Base-by-base conservation (phyloP, 371 early-diverging fungal genomes). In the Syncephalis plumigaleata region DNA sequence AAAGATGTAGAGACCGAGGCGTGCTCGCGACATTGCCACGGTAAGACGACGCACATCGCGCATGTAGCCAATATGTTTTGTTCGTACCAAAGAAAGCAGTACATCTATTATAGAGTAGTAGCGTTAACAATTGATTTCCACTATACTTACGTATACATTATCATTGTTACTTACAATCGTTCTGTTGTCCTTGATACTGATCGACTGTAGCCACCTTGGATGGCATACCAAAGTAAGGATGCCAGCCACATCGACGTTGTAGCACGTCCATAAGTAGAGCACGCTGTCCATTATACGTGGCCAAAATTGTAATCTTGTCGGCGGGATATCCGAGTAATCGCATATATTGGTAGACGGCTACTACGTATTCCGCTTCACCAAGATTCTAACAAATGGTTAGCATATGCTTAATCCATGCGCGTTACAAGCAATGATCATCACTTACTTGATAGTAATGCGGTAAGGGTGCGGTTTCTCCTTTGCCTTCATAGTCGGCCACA, bases 341-440 rank as follows among this genome's bases (percentile, higher is more conserved):
- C 97, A 96, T 91, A 66, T 93, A 96, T 65, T 88, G 89, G 68
- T 74, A 96, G 9, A 79, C 65, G 4, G 93, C 91, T 5, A 96
- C 96, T 3, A 84, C 68, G 54, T 84, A 94, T 64, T 96, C 97
- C 20, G 97, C 97, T 55, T 96, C 97, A n/a, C 85, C 92, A 46
- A 95, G 59, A 56, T 96, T 96, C 63, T 96, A 26, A 1, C 2
- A 16, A 13, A 3, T 45, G 23, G 27, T 26, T 17, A 45, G 7
- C 18, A 15, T 17, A 26, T 21, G 18, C 1, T n/a, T n/a, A n/a
- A n/a, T n/a, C n/a, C n/a, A n/a, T n/a, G n/a, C n/a, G n/a, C n/a
- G n/a, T n/a, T n/a, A n/a, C n/a, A n/a, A n/a, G n/a, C n/a, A n/a
- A n/a, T n/a, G n/a, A n/a, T n/a, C n/a, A n/a, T n/a, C n/a, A n/a